A percentile compares a stretch with the other conserved stretches of the same genome.
These are phyloP conservation scores for Casaregolazyma suthepensis DNA, from an alignment of 1,139 yeast genomes.

Conservation along the genomic window DNA sequence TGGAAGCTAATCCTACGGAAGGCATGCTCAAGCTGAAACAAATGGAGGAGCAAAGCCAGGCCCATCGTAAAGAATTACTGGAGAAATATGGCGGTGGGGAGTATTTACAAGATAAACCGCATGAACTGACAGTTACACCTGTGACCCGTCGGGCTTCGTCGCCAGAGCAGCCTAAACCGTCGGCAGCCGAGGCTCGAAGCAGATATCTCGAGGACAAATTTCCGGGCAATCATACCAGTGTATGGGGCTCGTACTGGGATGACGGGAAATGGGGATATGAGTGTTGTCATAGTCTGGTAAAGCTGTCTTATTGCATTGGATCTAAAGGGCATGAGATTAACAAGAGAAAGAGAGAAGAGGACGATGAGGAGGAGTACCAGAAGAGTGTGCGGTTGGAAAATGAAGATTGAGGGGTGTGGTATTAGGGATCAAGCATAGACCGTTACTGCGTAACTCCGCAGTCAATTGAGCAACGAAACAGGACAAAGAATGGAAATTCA, in stretches of 20 bases:
- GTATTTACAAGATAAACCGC: constrained; percentile 22
- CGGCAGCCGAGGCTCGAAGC: constrained; percentile 18
- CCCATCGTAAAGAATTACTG: constrained; percentile 32
- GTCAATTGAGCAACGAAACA: background rate
- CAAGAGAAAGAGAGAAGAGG: constrained; percentile 5
- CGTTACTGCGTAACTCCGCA: too few species aligned
- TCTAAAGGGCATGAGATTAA: constrained; percentile 15
- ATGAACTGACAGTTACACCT: constrained; percentile 23
- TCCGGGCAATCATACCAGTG: constrained; percentile 38
- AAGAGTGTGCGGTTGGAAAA: background rate
- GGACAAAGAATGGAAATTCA: background rate
- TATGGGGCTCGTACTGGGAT: constrained; percentile 47
- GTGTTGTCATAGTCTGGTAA: constrained; percentile 40
- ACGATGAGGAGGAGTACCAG: background rate
- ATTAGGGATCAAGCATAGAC: background rate
- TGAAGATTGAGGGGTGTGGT: background rate
- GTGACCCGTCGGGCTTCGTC: constrained; percentile 2
- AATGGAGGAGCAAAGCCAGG: constrained; percentile 35
- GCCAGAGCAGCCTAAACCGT: background rate
- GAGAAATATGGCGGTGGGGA: constrained; percentile 38
- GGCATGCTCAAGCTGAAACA: constrained; percentile 43
- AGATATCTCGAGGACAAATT: constrained; percentile 37
- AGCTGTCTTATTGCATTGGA: constrained; percentile 33
- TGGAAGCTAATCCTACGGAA: constrained; percentile 59
- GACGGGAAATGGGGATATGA: constrained; percentile 46